Conservation (phyloP, 805 yeast genomes). For the Wickerhamiella dianesei region DNA sequence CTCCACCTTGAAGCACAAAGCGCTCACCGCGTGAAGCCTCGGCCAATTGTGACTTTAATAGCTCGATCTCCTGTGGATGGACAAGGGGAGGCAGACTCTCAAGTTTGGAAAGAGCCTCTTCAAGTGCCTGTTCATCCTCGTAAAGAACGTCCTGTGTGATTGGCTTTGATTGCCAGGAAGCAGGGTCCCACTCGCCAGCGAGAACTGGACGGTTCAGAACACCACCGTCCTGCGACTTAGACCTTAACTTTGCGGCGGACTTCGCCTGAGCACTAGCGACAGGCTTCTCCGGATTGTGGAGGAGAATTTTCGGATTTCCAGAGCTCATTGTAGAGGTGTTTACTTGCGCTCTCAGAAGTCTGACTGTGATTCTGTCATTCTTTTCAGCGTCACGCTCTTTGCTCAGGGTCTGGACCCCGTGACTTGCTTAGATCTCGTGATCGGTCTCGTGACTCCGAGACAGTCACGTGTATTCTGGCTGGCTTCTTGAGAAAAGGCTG, state of each 20-base stretch:
- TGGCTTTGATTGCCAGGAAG: slow-evolving; percentile 32
- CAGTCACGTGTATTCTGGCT: no score
- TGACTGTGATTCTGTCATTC: no score
- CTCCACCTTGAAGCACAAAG: slow-evolving; percentile 34
- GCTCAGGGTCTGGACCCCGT: no score
- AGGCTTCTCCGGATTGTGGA: slow-evolving; percentile 25
- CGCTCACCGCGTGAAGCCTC: slow-evolving; percentile 33
- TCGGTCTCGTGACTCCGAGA: no score
- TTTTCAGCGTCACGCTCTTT: no score
- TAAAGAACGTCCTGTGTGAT: slow-evolving; percentile 32
- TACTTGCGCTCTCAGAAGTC: no score
- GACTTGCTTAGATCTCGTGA: no score
- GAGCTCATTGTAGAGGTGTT: no score
- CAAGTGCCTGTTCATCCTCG: slow-evolving; percentile 27
- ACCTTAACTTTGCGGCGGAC: slow-evolving; percentile 28
- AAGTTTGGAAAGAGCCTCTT: slow-evolving; percentile 29
- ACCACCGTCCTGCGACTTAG: slow-evolving; percentile 22
- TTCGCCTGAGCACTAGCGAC: slow-evolving; percentile 27
- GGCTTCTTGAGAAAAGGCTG: no score
- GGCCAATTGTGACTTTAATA: slow-evolving; percentile 23
- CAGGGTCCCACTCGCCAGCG: slow-evolving; percentile 26
- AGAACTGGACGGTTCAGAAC: slow-evolving; percentile 8
- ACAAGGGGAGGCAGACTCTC: slow-evolving; percentile 33
- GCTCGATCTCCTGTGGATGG: slow-evolving; percentile 28
- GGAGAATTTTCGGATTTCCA: slow-evolving; percentile 20